Evolutionary conservation across 495 filamentous ascomycete genomes (phyloP).

Genomic region (Massariosphaeria phaeospora): DNA sequence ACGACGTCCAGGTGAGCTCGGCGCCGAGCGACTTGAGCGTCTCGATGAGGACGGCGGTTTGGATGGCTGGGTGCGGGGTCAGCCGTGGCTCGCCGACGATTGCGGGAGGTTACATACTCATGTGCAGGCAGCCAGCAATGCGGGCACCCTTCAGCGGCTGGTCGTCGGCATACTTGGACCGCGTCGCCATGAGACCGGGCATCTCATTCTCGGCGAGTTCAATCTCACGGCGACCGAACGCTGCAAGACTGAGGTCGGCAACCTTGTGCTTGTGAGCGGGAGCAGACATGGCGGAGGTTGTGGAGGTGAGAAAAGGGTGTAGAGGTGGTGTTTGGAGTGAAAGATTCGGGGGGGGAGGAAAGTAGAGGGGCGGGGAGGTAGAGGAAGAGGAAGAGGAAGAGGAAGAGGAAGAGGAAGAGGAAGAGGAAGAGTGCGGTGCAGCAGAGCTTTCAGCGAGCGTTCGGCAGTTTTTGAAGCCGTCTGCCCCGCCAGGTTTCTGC

Average conservation of each 20-base stretch:
- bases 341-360: not conserved
- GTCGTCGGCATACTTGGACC: conserved; percentile 81
- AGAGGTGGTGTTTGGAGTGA: not conserved
- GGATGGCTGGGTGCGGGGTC: conserved; percentile 61
- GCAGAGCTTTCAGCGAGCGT: too few relatives aligned
- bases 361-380: not conserved
- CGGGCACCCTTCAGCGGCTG: conserved; percentile 84
- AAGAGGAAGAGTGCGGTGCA: not conserved
- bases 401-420: not conserved
- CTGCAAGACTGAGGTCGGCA: conserved; percentile 92
- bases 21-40: conserved; percentile 89
- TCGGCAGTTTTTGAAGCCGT: too few relatives aligned
- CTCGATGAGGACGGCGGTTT: conserved; percentile 98
- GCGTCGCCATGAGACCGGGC: conserved; percentile 94
- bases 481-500: too few relatives aligned
- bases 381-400: not conserved
- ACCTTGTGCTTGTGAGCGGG: conserved; percentile 96
- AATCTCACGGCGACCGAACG: conserved; percentile 98
- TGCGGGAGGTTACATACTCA: conserved; percentile 58
- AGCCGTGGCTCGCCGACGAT: conserved; percentile 12
- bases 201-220: conserved; percentile 98
- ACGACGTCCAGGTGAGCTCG: conserved; percentile 92
- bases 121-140: conserved; percentile 97
- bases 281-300: conserved; percentile 54
- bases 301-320: not conserved